Conservation (phyloP, 306 rosid genomes). For the Quercus glauca region DNA sequence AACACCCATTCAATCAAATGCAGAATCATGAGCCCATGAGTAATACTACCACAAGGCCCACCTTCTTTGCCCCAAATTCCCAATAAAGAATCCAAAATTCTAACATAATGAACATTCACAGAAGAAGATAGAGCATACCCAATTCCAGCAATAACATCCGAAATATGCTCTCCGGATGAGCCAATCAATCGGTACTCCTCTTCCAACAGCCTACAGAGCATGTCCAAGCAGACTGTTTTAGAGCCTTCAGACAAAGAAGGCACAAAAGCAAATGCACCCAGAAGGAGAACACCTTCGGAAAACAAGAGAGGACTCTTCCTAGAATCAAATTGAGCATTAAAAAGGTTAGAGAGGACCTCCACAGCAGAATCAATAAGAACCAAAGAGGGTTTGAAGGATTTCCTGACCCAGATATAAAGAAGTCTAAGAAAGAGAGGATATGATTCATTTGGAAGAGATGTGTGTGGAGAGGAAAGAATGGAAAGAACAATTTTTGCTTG, state of each 20-base stretch:
- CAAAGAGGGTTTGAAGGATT: constrained; percentile 56
- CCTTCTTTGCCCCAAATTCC: constrained; percentile 58
- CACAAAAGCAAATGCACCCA: constrained; percentile 60
- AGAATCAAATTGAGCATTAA: constrained; percentile 35
- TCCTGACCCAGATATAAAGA: constrained; percentile 76
- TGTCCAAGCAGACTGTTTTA: constrained; percentile 51
- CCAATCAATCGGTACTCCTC: constrained; percentile 39
- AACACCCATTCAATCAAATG: constrained; percentile 76
- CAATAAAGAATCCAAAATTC: constrained; percentile 54
- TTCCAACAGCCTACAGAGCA: constrained; percentile 39
- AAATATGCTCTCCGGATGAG: constrained; percentile 37
- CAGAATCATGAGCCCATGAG: constrained; percentile 69
- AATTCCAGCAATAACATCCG: constrained; percentile 74
- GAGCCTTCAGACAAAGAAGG: constrained; percentile 45
- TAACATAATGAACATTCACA: constrained; percentile 36
- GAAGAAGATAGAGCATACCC: constrained; percentile 84
- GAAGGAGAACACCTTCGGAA: constrained; percentile 54
- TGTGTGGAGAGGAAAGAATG: constrained; percentile 46
- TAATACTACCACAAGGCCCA: constrained; percentile 48
- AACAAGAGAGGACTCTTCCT: constrained; percentile 35
- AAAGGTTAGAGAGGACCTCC: constrained; percentile 28
- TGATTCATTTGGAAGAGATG: constrained; percentile 50
- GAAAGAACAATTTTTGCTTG: constrained; percentile 71
- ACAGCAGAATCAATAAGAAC: constrained; percentile 48
- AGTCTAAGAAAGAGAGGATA: constrained; percentile 54